Percentiles rank a stretch among this genome's conserved stretches.
These are phyloP conservation scores for Colletotrichum sp. DNA, from an alignment of 2,329 filamentous ascomycete genomes.

Conservation along the genomic window DNA sequence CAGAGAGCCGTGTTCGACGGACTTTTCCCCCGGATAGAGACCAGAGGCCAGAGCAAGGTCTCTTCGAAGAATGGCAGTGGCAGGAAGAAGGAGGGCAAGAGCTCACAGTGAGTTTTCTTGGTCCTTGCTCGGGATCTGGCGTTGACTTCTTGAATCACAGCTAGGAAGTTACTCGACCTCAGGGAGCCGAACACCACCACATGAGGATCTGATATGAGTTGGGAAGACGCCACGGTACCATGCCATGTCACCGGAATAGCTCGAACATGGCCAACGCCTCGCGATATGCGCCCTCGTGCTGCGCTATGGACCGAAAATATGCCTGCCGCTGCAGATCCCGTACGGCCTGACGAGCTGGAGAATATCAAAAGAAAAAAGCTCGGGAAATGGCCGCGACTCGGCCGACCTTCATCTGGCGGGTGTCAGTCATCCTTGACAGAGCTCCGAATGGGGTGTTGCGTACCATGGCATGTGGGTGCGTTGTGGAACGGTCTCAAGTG, in stretches of 20 bases:
- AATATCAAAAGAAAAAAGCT: not conserved
- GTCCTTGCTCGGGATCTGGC: not conserved
- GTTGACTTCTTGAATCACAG: not conserved
- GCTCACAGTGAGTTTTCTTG: not conserved
- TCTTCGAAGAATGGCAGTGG: conserved; percentile 13
- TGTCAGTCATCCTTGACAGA: not conserved
- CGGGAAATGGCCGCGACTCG: not conserved
- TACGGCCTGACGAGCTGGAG: not conserved
- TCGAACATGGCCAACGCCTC: not conserved
- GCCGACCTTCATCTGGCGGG: not conserved
- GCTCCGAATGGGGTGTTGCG: not conserved
- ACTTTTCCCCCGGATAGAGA: conserved; percentile 27
- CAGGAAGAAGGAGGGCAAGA: conserved; percentile 12
- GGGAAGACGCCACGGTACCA: not conserved
- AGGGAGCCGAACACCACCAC: not conserved
- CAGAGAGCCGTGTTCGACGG: conserved; percentile 23
- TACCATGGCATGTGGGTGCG: not conserved
- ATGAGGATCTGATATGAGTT: not conserved
- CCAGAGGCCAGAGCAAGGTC: conserved; percentile 25
- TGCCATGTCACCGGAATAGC: not conserved
- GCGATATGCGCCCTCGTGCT: not conserved
- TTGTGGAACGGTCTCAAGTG: conserved; percentile 3
- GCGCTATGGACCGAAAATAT: not conserved
- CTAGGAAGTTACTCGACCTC: not conserved
- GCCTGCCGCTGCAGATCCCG: not conserved